A percentile compares a stretch with the other conserved stretches of the same genome.
Evolutionary conservation across 352 stramenopile genomes (phyloP).

Genomic region (Phytophthora uliginosa): DNA sequence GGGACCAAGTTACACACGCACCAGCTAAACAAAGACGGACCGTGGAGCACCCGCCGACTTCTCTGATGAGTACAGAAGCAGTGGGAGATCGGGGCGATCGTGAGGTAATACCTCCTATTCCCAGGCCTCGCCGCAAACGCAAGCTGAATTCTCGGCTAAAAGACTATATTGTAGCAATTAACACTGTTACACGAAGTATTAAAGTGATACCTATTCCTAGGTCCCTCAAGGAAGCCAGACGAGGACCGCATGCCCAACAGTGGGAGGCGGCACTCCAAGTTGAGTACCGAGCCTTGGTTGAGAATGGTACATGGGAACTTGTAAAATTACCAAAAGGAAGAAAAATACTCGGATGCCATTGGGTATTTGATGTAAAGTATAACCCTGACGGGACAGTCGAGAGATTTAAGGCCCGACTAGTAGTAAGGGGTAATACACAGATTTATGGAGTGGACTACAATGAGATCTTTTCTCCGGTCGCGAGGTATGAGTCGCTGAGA

Average conservation of each 20-base stretch:
- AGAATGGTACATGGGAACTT: no score
- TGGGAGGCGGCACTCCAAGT: no score
- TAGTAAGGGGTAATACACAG: not conserved
- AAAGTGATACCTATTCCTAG: not conserved
- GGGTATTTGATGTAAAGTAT: constrained; percentile 1
- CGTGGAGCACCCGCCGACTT: not conserved
- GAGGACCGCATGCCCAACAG: no score
- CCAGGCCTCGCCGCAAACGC: not conserved
- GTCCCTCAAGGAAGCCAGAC: not conserved
- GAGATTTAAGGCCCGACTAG: not conserved
- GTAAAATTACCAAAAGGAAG: not conserved
- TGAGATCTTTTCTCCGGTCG: not conserved
- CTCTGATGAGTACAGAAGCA: not conserved
- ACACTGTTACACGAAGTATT: not conserved
- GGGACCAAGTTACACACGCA: not conserved
- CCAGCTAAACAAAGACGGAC: not conserved
- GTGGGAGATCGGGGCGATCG: not conserved
- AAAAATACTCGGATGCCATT: not conserved
- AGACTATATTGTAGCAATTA: not conserved
- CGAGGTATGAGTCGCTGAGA: constrained; percentile 4
- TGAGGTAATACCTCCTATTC: not conserved
- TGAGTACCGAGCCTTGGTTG: no score
- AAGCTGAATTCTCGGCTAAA: not conserved
- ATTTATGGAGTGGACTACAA: not conserved
- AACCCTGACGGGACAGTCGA: not conserved